A percentile compares a stretch with the other conserved stretches of the same genome.
These are phyloP conservation scores for Rhizopogon roseolus DNA, from an alignment of 768 basidiomycete genomes.

Conservation along the genomic window DNA sequence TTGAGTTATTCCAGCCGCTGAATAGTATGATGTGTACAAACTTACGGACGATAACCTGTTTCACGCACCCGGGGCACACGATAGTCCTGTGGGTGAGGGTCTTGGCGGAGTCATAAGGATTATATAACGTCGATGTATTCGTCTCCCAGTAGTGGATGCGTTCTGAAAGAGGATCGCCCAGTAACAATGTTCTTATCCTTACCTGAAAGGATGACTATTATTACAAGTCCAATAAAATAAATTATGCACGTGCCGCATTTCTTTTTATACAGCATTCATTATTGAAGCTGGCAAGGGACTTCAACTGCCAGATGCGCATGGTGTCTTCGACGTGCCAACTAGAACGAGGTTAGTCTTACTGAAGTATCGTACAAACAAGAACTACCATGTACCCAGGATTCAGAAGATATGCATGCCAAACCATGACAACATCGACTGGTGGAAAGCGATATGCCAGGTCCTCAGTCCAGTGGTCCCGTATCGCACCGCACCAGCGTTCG, in stretches of 20 bases:
- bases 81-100: slow-evolving; percentile 14
- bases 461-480: neutral
- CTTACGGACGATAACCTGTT: slow-evolving; percentile 17
- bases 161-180: neutral
- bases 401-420: neutral
- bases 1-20: neutral
- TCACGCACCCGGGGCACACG: slow-evolving; percentile 26
- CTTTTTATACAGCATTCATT: neutral
- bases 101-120: slow-evolving; percentile 20
- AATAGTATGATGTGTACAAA: neutral
- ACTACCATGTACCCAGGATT: neutral
- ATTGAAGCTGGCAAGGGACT: neutral
- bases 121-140: slow-evolving; percentile 12
- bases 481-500: neutral
- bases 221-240: neutral
- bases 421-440: neutral
- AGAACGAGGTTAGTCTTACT: neutral
- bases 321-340: slow-evolving; percentile 1
- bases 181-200: neutral
- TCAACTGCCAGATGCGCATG: neutral
- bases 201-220: neutral
- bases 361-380: neutral
- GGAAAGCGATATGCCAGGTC: neutral
- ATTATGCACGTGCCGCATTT: no score
- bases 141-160: neutral